A percentile compares a stretch with the other conserved stretches of the same genome.
Conservation (phyloP, 805 yeast species). For the Lachancea kluyveri region DNA sequence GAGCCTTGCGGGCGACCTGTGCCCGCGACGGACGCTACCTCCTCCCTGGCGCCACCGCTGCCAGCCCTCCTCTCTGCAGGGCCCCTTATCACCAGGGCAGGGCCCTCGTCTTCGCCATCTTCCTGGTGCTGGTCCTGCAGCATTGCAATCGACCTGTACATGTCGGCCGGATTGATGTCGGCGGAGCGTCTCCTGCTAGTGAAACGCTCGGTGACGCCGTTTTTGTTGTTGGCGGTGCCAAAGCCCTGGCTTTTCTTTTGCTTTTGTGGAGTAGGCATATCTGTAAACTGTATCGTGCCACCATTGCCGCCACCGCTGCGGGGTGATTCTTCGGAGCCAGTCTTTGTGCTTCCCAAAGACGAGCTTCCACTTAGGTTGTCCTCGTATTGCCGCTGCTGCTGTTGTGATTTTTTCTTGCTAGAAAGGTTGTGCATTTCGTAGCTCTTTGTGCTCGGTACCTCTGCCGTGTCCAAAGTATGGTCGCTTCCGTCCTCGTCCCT, state of each 20-base stretch:
- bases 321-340: conserved; percentile 3
- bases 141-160: conserved; percentile 78
- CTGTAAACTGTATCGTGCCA: conserved; percentile 5
- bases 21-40: not conserved
- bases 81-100: conserved; percentile 68
- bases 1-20: too few species aligned
- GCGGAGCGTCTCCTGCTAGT: conserved; percentile 30
- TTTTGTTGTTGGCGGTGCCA: conserved; percentile 1
- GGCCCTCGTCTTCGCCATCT: conserved; percentile 54
- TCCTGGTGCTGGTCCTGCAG: conserved; percentile 50
- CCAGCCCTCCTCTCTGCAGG: conserved; percentile 37
- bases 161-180: conserved; percentile 75
- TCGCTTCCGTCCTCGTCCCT: conserved; percentile 25
- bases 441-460: conserved; percentile 1
- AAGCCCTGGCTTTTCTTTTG: conserved; percentile 23
- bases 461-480: conserved; percentile 4
- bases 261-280: conserved; percentile 7
- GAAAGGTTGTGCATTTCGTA: conserved; percentile 1
- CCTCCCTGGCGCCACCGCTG: not conserved
- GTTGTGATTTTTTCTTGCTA: not conserved
- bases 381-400: too few species aligned
- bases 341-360: conserved; percentile 2
- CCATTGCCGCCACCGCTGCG: too few species aligned
- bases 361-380: too few species aligned
- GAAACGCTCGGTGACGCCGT: conserved; percentile 24